These are phyloP conservation scores for Pneumocystis murina DNA, from an alignment of 1,139 yeast genomes.

Conservation along the genomic window DNA sequence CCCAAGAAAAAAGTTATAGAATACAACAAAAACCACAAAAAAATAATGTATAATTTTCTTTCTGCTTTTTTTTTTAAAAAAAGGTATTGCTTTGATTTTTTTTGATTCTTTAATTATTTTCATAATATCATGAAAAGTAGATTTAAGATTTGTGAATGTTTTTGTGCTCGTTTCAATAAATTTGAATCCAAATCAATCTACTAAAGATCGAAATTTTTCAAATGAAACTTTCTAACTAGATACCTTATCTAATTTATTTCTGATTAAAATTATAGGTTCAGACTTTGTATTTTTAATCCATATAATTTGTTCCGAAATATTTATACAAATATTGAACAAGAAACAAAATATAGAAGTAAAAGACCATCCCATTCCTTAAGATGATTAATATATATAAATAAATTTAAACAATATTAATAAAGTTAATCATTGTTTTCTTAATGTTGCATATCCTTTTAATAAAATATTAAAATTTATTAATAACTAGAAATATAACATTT, in stretches of 20 bases:
- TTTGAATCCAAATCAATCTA: slow-evolving; percentile 68
- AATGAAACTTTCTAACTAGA: slow-evolving; percentile 61
- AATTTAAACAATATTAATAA: slow-evolving; percentile 19
- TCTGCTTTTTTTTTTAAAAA: neutral
- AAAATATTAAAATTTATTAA: neutral
- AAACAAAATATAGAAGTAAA: slow-evolving; percentile 75
- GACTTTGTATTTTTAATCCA: slow-evolving; percentile 62
- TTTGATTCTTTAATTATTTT: slow-evolving; percentile 2
- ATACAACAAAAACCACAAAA: neutral
- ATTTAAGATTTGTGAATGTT: slow-evolving; percentile 77
- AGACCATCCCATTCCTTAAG: slow-evolving; percentile 48
- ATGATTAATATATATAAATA: neutral
- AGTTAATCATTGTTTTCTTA: slow-evolving; percentile 89
- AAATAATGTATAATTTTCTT: neutral
- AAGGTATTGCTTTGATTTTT: neutral
- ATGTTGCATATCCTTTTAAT: slow-evolving; percentile 76
- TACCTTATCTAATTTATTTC: slow-evolving; percentile 65
- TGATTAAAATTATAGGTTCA: slow-evolving; percentile 78
- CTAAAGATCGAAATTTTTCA: slow-evolving; percentile 69
- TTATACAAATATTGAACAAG: slow-evolving; percentile 71
- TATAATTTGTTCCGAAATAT: slow-evolving; percentile 72
- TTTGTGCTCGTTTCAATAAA: slow-evolving; percentile 77
- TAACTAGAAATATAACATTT: slow-evolving; percentile 28
- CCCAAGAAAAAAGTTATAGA: neutral
- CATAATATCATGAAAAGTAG: slow-evolving; percentile 78